Base-by-base conservation (phyloP, 352 stramenopile genomes). In the Globisporangium acanthophoron region DNA sequence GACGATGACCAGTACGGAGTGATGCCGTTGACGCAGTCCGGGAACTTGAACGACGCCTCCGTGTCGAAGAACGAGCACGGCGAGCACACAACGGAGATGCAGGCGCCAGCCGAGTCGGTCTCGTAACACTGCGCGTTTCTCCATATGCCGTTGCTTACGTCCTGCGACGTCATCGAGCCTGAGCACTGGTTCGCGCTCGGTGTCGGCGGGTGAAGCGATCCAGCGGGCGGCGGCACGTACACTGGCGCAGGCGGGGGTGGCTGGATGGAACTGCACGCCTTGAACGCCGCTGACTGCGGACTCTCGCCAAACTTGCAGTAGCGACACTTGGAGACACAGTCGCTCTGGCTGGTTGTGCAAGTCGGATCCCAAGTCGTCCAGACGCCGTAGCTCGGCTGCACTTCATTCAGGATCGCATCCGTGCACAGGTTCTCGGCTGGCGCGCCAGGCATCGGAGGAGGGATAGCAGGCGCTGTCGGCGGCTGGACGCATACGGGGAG, bases 301-400 rank as follows among this genome's bases (percentile, higher is more conserved):
- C 29, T 66, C n/a, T 54, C 29, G 7, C 18, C n/a, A 12, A 39
- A 59, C 40, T 65, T 59, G 41, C 59, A 65, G 45, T 52, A 56
- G 52, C 59, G 58, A 12, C 51, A 64, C 24, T 40, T 52, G 18
- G 45, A 50, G n/a, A 64, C 13, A 21, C 60, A 66, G 41, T 54
- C 45, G 5, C 20, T 21, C 16, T 60, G 31, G n/a, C 11, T 27
- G 18, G 2, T 33, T 1, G 52, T 45, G 56, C 60, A 66, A 13
- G 55, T 43, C 6, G 24, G 18, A 31, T 66, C 60, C 43, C 51
- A 61, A 35, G 39, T 50, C n/a, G 44, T 24, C 58, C 47, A 60
- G 58, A 66, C 58, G 6, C 60, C 60, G 5, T 54, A n/a, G 27
- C 27, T 52, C 5, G 40, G 48, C 39, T 62, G 27, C 3, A 21